A percentile compares a stretch with the other conserved stretches of the same genome.
Evolutionary conservation across 2,329 filamentous ascomycete species (phyloP).

Genomic region (Xylariales sp.): DNA sequence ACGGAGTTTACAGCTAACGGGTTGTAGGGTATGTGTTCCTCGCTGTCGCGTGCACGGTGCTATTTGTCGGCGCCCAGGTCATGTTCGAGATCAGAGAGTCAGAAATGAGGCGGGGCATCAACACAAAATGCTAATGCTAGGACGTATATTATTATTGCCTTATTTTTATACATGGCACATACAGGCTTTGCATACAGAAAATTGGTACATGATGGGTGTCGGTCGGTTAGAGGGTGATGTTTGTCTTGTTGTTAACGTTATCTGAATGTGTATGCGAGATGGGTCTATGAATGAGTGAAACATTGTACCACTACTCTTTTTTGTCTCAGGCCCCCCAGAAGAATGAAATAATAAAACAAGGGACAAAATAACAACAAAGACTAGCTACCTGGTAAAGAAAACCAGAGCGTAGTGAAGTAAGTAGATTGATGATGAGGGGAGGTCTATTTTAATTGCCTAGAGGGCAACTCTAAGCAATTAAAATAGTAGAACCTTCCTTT

Average conservation of each 20-base stretch:
- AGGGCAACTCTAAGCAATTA: too few species aligned
- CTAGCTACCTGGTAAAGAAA: too few species aligned
- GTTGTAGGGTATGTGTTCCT: conserved; percentile 76
- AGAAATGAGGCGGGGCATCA: conserved; percentile 84
- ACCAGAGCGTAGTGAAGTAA: too few species aligned
- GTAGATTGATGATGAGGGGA: too few species aligned
- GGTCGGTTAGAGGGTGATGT: not conserved
- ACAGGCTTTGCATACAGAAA: not conserved
- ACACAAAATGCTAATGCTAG: conserved; percentile 76
- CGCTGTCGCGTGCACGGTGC: conserved; percentile 72
- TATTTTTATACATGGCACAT: not conserved
- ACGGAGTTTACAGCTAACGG: not conserved
- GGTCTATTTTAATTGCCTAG: too few species aligned
- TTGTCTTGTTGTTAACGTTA: not conserved
- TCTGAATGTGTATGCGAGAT: not conserved
- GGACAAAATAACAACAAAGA: too few species aligned
- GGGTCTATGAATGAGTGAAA: too few species aligned
- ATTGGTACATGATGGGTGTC: not conserved
- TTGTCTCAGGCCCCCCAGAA: too few species aligned
- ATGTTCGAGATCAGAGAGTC: conserved; percentile 96
- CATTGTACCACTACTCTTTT: too few species aligned
- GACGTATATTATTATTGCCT: too few species aligned
- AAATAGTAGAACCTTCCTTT: too few species aligned
- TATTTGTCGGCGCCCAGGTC: conserved; percentile 89
- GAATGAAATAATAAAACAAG: too few species aligned